phyloP scores from a whole-genome alignment of 1,284 basidiomycete genomes.

The Cutaneotrichosporon cyanovorans region DNA sequence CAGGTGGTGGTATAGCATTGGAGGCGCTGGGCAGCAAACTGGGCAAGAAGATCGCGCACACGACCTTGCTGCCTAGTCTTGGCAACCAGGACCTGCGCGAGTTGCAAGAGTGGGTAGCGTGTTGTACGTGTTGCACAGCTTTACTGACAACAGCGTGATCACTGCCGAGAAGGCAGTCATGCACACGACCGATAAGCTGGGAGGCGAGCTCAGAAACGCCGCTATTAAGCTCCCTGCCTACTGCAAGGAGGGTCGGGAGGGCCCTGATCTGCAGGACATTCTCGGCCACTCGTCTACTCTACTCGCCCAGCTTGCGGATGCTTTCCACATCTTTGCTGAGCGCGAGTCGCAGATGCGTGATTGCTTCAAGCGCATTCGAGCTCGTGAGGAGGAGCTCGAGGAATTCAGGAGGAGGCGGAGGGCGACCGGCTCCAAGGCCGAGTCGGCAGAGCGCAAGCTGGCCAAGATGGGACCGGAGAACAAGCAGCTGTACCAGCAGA shows the following conservation, averaged over 20 bases:
- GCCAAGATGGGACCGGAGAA: slow-evolving; percentile 85
- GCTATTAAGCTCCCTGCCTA: slow-evolving; percentile 68
- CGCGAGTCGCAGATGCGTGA: slow-evolving; percentile 67
- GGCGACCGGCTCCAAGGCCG: slow-evolving; percentile 62
- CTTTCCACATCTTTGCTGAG: slow-evolving; percentile 63
- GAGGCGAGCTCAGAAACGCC: slow-evolving; percentile 65
- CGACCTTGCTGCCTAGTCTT: slow-evolving; percentile 55
- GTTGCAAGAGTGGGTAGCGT: slow-evolving; percentile 56
- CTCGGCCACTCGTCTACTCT: slow-evolving; percentile 65
- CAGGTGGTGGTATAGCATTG: slow-evolving; percentile 1
- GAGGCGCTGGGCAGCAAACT: slow-evolving; percentile 30
- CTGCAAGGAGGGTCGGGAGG: slow-evolving; percentile 63
- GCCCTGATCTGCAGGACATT: slow-evolving; percentile 74
- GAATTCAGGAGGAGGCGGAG: slow-evolving; percentile 66
- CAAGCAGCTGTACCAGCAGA: slow-evolving; percentile 73
- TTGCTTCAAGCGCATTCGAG: slow-evolving; percentile 55
- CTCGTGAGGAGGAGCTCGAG: slow-evolving; percentile 75
- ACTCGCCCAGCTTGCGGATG: slow-evolving; percentile 61
- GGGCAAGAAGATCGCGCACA: slow-evolving; percentile 39
- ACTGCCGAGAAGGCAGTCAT: slow-evolving; percentile 78
- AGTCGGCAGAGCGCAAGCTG: slow-evolving; percentile 81
- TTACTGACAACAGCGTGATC: slow-evolving; percentile 59
- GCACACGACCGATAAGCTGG: slow-evolving; percentile 53
- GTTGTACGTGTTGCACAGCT: too few relatives aligned
- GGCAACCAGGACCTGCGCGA: slow-evolving; percentile 75